Conservation (phyloP, 139 green algal genomes). For the Coelastrella sp. region DNA sequence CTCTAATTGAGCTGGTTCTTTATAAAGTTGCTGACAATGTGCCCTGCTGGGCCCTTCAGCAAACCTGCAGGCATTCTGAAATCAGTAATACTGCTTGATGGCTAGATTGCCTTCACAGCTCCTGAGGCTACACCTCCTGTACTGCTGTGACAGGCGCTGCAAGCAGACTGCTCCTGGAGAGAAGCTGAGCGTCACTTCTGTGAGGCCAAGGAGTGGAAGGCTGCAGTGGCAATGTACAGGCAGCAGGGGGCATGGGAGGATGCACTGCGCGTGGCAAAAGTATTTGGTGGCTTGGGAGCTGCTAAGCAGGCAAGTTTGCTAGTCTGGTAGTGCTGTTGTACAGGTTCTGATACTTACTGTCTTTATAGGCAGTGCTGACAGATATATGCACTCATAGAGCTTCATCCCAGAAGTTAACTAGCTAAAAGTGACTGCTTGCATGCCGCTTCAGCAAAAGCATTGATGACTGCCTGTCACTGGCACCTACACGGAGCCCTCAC, state of each 20-base stretch:
- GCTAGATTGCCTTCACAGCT: background rate
- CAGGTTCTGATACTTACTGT: too few species aligned
- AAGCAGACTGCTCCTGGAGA: constrained; percentile 69
- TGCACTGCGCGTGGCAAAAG: constrained; percentile 85
- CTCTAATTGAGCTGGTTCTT: too few species aligned
- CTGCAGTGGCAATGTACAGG: constrained; percentile 86
- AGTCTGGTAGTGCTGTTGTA: background rate
- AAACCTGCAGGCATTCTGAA: background rate
- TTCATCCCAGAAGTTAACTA: too few species aligned
- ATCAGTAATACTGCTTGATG: too few species aligned
- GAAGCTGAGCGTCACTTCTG: constrained; percentile 87
- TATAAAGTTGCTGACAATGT: too few species aligned
- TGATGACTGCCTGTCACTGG: too few species aligned
- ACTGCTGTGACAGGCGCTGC: constrained; percentile 69
- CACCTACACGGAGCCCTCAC: too few species aligned
- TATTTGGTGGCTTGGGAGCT: constrained; percentile 75
- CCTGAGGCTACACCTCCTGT: background rate
- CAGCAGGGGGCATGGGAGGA: constrained; percentile 76
- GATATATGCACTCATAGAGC: too few species aligned
- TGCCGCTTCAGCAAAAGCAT: too few species aligned
- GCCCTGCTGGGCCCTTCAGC: too few species aligned
- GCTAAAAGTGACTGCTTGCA: too few species aligned
- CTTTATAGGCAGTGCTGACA: too few species aligned
- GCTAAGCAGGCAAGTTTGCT: constrained; percentile 71
- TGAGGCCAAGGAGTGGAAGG: constrained; percentile 87